Evolutionary conservation across 257 asterid genomes (phyloP), one percentile per base, ranked within the genome.

Genomic region (Nicotiana tomentosiformis): DNA sequence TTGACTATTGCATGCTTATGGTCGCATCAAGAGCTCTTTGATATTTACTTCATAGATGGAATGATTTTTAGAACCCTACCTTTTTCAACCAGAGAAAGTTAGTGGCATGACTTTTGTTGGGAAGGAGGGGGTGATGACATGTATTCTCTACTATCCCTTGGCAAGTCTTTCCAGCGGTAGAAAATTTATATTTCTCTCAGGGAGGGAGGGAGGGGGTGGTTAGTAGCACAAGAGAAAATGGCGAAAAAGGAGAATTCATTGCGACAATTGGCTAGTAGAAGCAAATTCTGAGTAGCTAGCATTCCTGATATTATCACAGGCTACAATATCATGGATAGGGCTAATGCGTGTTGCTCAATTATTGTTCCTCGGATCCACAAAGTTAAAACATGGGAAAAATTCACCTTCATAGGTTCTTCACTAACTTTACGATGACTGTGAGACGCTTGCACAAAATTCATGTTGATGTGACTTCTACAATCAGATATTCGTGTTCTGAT

Each of bases 401-500:
- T 76, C 9, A 53, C 62, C 61, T 30, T 62, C 11, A 51, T 23
- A 51, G 49, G 61, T 77, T 30, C 20, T 10, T 30, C 20, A 77
- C 58, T n/a, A 35, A 30, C 67, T 18, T 64, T 49, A 77, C 46
- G 82, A 55, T 76, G n/a, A n/a, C 70, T 18, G 66, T 61, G 20
- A 7, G 58, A 61, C 7, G 18, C 61, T 72, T 46, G 79, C 14
- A 23, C 61, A 26, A 49, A 51, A 76, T 76, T 53, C 57, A 14
- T 76, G 64, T 23, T 51, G 80, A 76, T 76, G 65, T 76, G 80
- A 76, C 9, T 76, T 51, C 80, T 29, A 74, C 80, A 51, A 51
- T n/a, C 80, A 23, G 23, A 49, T 46, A 76, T 51, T 51, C 16
- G 29, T 14, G 0, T 51, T 51, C 46, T 76, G 80, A 65, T 65